phyloP scores from a whole-genome alignment of 2,329 filamentous ascomycete species.

The Aspergillus caelatus region DNA sequence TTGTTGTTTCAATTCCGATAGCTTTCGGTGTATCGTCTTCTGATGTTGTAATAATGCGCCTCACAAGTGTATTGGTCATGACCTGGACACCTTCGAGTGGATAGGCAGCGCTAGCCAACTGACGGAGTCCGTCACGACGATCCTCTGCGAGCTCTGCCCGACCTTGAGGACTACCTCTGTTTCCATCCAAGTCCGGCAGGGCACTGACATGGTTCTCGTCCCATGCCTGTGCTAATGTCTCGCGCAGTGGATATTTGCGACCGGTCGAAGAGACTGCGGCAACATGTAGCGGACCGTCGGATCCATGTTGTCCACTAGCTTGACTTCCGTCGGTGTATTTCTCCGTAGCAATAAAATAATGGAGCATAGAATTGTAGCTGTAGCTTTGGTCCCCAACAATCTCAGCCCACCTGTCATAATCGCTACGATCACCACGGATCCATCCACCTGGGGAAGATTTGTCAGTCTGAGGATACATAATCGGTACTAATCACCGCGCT shows the following conservation, averaged over 20 bases:
- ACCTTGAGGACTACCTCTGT: constrained; percentile 14
- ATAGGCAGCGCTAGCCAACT: constrained; percentile 15
- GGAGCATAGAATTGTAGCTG: constrained; percentile 31
- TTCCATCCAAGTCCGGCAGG: constrained; percentile 8
- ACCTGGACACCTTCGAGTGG: constrained; percentile 4
- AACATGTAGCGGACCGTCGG: constrained; percentile 27
- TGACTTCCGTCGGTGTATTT: neutral
- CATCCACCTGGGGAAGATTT: neutral
- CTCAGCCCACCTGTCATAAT: constrained; percentile 33
- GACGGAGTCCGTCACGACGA: constrained; percentile 7
- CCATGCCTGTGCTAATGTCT: constrained; percentile 12
- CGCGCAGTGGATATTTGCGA: constrained; percentile 17
- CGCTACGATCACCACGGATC: constrained; percentile 24
- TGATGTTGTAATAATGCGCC: constrained; percentile 4
- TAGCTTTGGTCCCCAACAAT: constrained; percentile 28
- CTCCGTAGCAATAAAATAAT: constrained; percentile 31
- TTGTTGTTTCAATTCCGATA: constrained; percentile 1
- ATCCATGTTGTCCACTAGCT: constrained; percentile 24
- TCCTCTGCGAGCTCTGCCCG: constrained; percentile 14
- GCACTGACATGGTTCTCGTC: neutral
- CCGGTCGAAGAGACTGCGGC: constrained; percentile 11
- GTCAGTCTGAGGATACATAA: neutral
- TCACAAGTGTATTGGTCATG: constrained; percentile 13
- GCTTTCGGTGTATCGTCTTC: neutral
- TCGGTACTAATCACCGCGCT: neutral